These are phyloP conservation scores for Trypanosoma congolense DNA, from an alignment of 208 protist genomes.

Conservation along the genomic window DNA sequence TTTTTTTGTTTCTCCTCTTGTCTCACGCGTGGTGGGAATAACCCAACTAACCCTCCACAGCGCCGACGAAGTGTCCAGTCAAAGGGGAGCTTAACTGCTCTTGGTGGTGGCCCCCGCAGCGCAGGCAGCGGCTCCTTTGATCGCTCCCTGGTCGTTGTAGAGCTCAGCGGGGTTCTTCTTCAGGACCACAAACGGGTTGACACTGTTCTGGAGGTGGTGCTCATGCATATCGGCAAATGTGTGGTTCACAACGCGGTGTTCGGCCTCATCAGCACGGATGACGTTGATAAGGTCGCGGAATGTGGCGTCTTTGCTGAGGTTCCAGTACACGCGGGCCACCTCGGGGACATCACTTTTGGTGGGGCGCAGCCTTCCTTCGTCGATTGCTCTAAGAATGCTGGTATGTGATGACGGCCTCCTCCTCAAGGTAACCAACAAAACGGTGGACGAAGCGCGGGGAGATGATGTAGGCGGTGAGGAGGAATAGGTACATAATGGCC, in stretches of 20 bases:
- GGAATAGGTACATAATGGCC: constrained; percentile 54
- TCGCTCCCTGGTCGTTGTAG: background rate
- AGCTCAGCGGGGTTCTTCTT: constrained; percentile 2
- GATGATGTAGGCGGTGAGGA: constrained; percentile 45
- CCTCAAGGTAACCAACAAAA: constrained; percentile 55
- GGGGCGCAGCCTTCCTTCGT: constrained; percentile 25
- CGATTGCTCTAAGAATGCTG: constrained; percentile 21
- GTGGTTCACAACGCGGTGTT: constrained; percentile 87
- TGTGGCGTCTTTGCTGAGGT: constrained; percentile 38
- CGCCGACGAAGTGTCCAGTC: background rate
- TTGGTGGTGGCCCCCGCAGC: background rate
- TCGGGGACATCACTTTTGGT: constrained; percentile 41
- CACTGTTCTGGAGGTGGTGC: constrained; percentile 7
- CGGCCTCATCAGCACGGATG: constrained; percentile 78
- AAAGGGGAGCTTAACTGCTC: background rate
- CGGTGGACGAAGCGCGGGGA: constrained; percentile 44
- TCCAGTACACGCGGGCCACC: constrained; percentile 81
- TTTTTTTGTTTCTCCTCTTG: background rate
- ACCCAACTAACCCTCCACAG: background rate
- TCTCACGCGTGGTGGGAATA: background rate
- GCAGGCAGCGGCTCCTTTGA: background rate
- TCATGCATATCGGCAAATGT: constrained; percentile 39
- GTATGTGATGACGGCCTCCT: constrained; percentile 32
- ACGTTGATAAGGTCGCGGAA: constrained; percentile 63
- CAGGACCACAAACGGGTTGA: constrained; percentile 10